phyloP scores from a whole-genome alignment of 2,329 filamentous ascomycete genomes.

The Monosporascus cannonballus region DNA sequence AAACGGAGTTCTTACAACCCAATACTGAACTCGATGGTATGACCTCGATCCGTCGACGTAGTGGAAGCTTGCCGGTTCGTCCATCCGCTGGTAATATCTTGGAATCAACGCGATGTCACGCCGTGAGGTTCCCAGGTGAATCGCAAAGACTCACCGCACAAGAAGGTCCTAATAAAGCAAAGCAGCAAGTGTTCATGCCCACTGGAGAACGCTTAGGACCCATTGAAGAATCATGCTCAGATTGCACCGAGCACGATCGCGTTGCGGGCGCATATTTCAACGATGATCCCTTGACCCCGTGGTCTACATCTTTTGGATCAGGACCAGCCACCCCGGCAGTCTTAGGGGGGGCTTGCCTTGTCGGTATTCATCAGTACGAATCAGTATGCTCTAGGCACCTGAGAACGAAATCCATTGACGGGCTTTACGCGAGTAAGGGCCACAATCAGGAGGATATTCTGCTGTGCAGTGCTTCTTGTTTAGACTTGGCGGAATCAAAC shows the following conservation, averaged over 20 bases:
- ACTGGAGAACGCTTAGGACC: not conserved
- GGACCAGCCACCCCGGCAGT: constrained; percentile 18
- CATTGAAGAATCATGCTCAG: not conserved
- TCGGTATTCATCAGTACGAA: constrained; percentile 18
- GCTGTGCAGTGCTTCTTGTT: constrained; percentile 12
- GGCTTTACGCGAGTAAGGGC: constrained; percentile 15
- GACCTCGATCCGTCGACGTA: constrained; percentile 33
- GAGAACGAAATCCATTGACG: constrained; percentile 19
- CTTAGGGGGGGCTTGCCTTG: constrained; percentile 20
- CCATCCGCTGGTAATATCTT: constrained; percentile 36
- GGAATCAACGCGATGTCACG: constrained; percentile 40
- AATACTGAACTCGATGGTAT: constrained; percentile 43
- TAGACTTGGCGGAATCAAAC: not conserved
- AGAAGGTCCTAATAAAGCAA: not conserved
- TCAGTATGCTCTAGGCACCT: constrained; percentile 6
- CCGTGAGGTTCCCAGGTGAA: constrained; percentile 26
- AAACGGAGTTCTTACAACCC: constrained; percentile 49
- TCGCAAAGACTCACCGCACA: not conserved
- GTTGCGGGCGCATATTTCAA: not conserved
- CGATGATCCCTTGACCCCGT: constrained; percentile 12
- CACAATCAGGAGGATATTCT: constrained; percentile 21
- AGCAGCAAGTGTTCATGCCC: not conserved
- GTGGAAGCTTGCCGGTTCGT: constrained; percentile 44
- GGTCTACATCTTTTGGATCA: constrained; percentile 14
- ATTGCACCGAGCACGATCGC: not conserved